A percentile compares a stretch with the other conserved stretches of the same genome.
phyloP scores from a whole-genome alignment of 2,329 filamentous ascomycete genomes.

The Diaporthe amygdali region DNA sequence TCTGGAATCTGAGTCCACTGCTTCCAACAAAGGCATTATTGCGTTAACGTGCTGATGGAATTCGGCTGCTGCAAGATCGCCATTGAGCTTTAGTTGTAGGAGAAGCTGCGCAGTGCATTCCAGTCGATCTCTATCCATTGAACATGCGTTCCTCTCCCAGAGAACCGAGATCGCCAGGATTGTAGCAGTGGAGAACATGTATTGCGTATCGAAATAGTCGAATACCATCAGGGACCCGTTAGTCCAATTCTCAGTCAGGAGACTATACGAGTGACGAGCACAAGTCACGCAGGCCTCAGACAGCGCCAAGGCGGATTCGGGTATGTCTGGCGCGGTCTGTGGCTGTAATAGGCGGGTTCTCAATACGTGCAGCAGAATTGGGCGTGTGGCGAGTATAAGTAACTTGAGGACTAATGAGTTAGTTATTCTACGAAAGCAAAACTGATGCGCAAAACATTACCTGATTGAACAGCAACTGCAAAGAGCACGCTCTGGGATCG shows the following conservation, averaged over 20 bases:
- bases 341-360: neutral
- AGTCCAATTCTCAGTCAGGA: neutral
- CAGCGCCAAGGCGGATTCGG: neutral
- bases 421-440: fast-evolving
- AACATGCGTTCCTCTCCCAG: neutral
- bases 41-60: neutral
- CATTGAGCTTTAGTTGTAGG: neutral
- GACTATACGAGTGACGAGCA: neutral
- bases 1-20: neutral
- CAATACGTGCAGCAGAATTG: neutral
- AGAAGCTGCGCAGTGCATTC: neutral
- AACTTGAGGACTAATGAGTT: neutral
- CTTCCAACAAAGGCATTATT: neutral
- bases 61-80: neutral
- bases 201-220: neutral
- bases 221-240: neutral
- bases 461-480: neutral
- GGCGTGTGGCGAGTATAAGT: neutral
- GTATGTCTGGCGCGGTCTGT: neutral
- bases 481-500: neutral
- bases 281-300: neutral
- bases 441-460: neutral
- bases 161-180: neutral
- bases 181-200: neutral
- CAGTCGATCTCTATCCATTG: neutral